Evolutionary conservation across 257 asterid genomes (phyloP), one percentile per base, ranked within the genome.

Genomic region (Gentiana dahurica): DNA sequence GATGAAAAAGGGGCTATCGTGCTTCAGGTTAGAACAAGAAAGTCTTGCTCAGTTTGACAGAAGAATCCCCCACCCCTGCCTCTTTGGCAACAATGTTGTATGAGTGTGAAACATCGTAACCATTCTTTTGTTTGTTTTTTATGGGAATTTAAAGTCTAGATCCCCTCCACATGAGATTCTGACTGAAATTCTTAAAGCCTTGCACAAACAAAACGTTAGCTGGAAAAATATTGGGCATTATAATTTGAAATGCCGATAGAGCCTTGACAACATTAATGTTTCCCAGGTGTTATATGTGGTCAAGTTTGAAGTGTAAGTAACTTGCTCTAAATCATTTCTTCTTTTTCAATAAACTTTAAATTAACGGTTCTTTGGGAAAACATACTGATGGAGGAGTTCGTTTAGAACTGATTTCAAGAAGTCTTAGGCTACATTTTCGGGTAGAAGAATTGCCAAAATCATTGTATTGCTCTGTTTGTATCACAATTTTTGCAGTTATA

Each of bases 1-100:
- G 97, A 86, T 41, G 71, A 81, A 68, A 86, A 86, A 79, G 86
- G 97, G 97, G 94, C 95, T 59, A 96, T 86, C 61, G 97, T 96
- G 49, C 94, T 90, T 55, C 97, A 90, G 96, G 97, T 86, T 72
- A 49, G 76, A 71, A 73, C 49, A 35, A 53, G 36, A 36, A 56
- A 41, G 53, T 47, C 51, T 2, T 59, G 66, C 34, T 58, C 24
- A 11, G 45, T 12, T 49, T 24, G 32, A 34, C 36, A 36, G 49
- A 45, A 10, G 24, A 57, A 15, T 24, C 24, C 24, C 24, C 24
- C 24, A 24, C 24, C 24, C 24, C 0, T 24, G 24, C 0, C 24
- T 41, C 11, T 41, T 41, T 3, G 34, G 24, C 35, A 38, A 44
- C 39, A 45, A 41, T 33, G 15, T 38, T 54, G 8, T 7, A 11